Conservation (phyloP, 2,329 filamentous ascomycete species). For the Fusarium nygamai region DNA sequence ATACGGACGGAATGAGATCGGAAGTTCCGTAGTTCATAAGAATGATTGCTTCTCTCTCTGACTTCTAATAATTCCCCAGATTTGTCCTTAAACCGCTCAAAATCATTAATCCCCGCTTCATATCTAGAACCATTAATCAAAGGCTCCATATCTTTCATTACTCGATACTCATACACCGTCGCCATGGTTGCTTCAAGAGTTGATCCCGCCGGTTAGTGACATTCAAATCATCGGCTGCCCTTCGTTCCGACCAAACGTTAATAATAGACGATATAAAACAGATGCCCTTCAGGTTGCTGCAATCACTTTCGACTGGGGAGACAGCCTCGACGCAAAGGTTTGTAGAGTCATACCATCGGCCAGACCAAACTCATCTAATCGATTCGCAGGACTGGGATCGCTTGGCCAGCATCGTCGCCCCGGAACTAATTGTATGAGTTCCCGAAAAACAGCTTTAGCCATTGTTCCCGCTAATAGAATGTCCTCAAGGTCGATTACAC, state of each 20-base stretch:
- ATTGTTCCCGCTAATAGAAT: not conserved
- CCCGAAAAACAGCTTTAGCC: rapidly evolving
- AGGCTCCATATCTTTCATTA: rapidly evolving
- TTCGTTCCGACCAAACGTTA: too few species aligned
- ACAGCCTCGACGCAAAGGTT: not conserved
- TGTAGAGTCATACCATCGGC: too few species aligned
- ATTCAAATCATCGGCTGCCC: not conserved
- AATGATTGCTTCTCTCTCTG: not conserved
- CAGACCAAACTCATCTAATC: not conserved
- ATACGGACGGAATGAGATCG: not conserved
- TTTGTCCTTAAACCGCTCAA: not conserved
- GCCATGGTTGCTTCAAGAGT: not conserved
- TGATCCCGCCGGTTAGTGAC: not conserved
- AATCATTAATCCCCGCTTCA: not conserved
- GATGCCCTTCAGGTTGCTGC: not conserved
- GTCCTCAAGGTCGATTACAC: not conserved
- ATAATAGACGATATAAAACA: not conserved
- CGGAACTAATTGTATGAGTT: not conserved
- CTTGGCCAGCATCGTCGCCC: not conserved
- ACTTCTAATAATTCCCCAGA: not conserved
- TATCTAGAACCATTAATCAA: rapidly evolving
- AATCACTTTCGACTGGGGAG: conserved; percentile 7
- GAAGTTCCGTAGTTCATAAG: not conserved
- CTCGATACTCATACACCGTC: too few species aligned
- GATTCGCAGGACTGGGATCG: not conserved